A percentile compares a stretch with the other conserved stretches of the same genome.
Evolutionary conservation across 1,284 basidiomycete genomes (phyloP).

Genomic region (Rhodotorula sp.): DNA sequence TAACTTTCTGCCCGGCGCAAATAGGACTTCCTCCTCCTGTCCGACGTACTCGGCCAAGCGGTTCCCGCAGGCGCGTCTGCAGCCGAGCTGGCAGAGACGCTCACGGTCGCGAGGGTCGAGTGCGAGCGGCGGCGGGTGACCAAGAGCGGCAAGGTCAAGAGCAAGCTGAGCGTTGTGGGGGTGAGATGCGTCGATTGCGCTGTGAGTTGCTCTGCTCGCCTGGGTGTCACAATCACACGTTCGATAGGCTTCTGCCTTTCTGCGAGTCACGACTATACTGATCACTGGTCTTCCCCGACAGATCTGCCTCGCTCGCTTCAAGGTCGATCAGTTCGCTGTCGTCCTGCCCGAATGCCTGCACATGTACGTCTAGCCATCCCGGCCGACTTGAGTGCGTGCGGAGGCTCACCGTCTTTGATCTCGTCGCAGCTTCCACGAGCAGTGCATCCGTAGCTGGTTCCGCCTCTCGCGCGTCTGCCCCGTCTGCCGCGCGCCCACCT

Average conservation of each 20-base stretch:
- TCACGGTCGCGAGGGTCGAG: conserved; percentile 43
- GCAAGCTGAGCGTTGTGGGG: conserved; percentile 43
- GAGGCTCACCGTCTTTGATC: too few relatives aligned
- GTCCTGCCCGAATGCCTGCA: conserved; percentile 41
- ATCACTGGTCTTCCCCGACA: not conserved
- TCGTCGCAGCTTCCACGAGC: conserved; percentile 34
- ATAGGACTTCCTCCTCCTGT: conserved; percentile 40
- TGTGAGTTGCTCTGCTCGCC: conserved; percentile 1
- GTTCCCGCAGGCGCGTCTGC: conserved; percentile 32
- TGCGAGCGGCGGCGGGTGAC: conserved; percentile 43
- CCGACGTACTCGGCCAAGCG: conserved; percentile 42
- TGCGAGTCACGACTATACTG: not conserved
- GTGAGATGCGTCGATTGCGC: conserved; percentile 42
- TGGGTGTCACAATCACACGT: not conserved
- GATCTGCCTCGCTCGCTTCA: conserved; percentile 42
- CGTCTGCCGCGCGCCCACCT: conserved; percentile 18
- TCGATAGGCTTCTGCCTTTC: not conserved
- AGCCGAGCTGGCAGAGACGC: conserved; percentile 39
- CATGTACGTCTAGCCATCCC: conserved; percentile 14
- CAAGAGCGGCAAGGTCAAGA: conserved; percentile 45
- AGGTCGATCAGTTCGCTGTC: conserved; percentile 36
- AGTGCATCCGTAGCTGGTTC: conserved; percentile 36
- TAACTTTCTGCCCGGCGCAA: too few relatives aligned
- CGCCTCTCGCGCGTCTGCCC: conserved; percentile 30
- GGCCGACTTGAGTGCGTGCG: too few relatives aligned